phyloP scores from a whole-genome alignment of 2,329 filamentous ascomycete species.

The Cryphonectria japonica region DNA sequence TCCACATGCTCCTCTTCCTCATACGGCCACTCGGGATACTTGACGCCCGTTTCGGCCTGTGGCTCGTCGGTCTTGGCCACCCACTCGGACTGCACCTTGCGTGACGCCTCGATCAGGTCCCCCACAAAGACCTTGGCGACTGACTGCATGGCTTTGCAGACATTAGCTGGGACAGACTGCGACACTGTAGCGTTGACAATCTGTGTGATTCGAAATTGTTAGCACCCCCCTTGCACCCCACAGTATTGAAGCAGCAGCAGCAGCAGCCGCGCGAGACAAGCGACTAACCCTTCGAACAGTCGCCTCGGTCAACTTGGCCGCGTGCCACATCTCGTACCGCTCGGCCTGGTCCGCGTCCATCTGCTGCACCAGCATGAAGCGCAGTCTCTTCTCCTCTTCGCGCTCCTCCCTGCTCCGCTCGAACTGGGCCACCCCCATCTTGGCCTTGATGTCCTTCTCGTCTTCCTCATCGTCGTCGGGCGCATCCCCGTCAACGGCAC shows the following conservation, averaged over 20 bases:
- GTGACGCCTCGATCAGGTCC: conserved; percentile 73
- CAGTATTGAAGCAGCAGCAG: not conserved
- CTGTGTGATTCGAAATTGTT: conserved; percentile 39
- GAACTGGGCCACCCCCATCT: conserved; percentile 38
- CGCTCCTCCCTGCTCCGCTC: conserved; percentile 55
- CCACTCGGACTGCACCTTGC: conserved; percentile 74
- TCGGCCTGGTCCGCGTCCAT: conserved; percentile 70
- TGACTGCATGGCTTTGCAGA: conserved; percentile 75
- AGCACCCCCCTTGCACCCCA: not conserved
- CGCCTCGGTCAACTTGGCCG: conserved; percentile 68
- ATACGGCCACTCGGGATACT: conserved; percentile 38
- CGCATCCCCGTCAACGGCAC: conserved; percentile 58
- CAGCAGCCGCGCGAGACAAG: not conserved
- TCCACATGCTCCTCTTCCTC: conserved; percentile 36
- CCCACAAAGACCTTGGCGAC: conserved; percentile 79
- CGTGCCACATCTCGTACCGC: conserved; percentile 72
- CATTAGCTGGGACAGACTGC: conserved; percentile 74
- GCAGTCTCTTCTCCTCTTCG: conserved; percentile 66
- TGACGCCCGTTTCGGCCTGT: conserved; percentile 54
- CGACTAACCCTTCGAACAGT: conserved; percentile 67
- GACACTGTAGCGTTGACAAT: conserved; percentile 81
- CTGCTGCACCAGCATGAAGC: conserved; percentile 64
- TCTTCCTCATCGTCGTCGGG: conserved; percentile 47
- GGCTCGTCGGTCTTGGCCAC: conserved; percentile 59
- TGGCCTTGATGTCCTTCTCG: conserved; percentile 35